Percentiles rank a stretch among this genome's conserved stretches.
Evolutionary conservation across 352 stramenopile species (phyloP).

Genomic region (Plasmopara muralis): DNA sequence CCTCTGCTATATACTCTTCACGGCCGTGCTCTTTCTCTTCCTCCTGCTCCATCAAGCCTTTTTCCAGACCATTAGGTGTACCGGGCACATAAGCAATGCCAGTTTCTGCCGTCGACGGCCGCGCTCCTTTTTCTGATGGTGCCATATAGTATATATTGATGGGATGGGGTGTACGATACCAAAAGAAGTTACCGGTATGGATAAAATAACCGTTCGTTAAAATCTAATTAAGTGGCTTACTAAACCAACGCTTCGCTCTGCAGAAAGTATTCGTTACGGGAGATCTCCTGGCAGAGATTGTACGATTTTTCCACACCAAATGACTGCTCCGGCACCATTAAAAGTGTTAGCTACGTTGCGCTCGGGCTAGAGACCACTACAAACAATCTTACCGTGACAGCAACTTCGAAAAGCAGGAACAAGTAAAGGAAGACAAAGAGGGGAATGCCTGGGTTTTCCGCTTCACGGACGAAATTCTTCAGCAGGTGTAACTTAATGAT

Average conservation of each 20-base stretch:
- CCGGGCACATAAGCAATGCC: conserved; percentile 1
- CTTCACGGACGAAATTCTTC: conserved; percentile 40
- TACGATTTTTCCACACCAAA: conserved; percentile 46
- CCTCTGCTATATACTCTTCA: conserved; percentile 38
- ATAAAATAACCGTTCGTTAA: no score
- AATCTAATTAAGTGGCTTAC: background rate
- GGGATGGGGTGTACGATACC: background rate
- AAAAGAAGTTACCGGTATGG: background rate
- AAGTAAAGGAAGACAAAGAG: conserved; percentile 66
- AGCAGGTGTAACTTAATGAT: conserved; percentile 46
- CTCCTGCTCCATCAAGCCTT: conserved; percentile 8
- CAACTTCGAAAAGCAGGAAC: conserved; percentile 44
- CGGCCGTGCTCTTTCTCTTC: conserved; percentile 14
- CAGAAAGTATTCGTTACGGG: conserved; percentile 61
- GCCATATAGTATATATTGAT: background rate
- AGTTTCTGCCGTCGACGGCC: background rate
- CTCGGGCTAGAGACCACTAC: background rate
- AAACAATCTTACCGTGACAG: conserved; percentile 44
- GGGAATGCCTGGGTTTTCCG: conserved; percentile 29
- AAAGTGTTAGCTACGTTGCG: conserved; percentile 1
- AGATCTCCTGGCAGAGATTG: conserved; percentile 63
- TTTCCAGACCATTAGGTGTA: conserved; percentile 7
- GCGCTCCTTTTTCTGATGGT: conserved; percentile 13
- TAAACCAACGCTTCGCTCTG: conserved; percentile 29
- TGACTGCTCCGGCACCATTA: conserved; percentile 17